These are phyloP conservation scores for Dryadomyces quercus-mongolicae DNA, from an alignment of 2,329 filamentous ascomycete species.

Conservation along the genomic window DNA sequence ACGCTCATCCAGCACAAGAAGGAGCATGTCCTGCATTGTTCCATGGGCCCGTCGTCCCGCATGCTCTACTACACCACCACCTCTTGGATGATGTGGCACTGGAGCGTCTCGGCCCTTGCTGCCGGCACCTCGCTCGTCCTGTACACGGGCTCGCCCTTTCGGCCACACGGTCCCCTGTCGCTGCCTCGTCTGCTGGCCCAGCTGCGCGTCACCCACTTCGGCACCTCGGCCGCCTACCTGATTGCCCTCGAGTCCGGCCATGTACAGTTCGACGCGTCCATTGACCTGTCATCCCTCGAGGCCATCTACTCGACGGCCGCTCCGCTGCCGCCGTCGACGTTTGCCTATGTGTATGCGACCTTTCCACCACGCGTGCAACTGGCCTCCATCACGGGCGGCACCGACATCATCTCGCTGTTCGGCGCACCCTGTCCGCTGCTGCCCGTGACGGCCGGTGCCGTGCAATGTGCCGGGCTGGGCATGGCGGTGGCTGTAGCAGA, in stretches of 20 bases:
- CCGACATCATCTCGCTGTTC: conserved; percentile 93
- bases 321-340: conserved; percentile 84
- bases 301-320: conserved; percentile 93
- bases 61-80: conserved; percentile 92
- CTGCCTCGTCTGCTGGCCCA: conserved; percentile 74
- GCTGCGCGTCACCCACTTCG: conserved; percentile 79
- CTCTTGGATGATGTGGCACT: conserved; percentile 98
- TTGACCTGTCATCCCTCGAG: conserved; percentile 53
- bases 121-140: conserved; percentile 73
- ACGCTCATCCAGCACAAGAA: conserved; percentile 96
- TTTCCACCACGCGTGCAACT: conserved; percentile 76
- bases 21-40: conserved; percentile 80
- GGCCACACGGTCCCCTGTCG: conserved; percentile 64
- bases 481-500: conserved; percentile 61
- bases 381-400: conserved; percentile 88
- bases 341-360: conserved; percentile 74
- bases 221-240: conserved; percentile 88
- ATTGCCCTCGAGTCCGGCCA: conserved; percentile 75
- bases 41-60: conserved; percentile 58
- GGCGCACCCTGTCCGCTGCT: conserved; percentile 70
- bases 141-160: conserved; percentile 89
- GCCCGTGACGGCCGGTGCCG: conserved; percentile 60
- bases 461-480: conserved; percentile 65
- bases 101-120: conserved; percentile 78
- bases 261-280: conserved; percentile 37